Base-by-base conservation (phyloP, 768 basidiomycete genomes). In the Phlebiopsis flavidoalba region DNA sequence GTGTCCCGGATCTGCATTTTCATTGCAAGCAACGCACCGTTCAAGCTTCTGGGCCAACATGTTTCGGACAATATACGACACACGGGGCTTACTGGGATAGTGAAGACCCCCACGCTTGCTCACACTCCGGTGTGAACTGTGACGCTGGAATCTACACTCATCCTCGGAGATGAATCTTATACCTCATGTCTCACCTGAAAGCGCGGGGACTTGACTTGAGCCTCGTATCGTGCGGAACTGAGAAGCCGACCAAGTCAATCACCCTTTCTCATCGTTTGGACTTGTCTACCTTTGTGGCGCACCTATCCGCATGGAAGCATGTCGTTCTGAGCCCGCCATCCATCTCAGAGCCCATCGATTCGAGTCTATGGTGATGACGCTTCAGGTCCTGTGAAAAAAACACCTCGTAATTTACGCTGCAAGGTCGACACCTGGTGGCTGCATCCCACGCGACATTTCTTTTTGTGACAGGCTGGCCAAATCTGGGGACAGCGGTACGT, bases 91-190 rank as follows among this genome's bases (percentile, higher is more conserved):
- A n/a, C n/a, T n/a, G n/a, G n/a, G 54, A 19, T 36, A 37, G 7
- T 8, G 54, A 45, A 5, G 54, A 55, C 12, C 54, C n/a, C 43
- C 54, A 55, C n/a, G 54, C 54, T 45, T 40, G 36, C 26, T 55
- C 36, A 26, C 43, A 55, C 43, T 37, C n/a, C 54, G 54, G 14
- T 43, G 36, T 45, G 54, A 45, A n/a, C n/a, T 37, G 54, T 55
- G 37, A 55, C 35, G 22, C n/a, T 55, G 21, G 19, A 49, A 40
- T 55, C 43, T 19, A 55, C 36, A n/a, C 26, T 31, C 26, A 45
- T 21, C 17, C n/a, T 55, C 54, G 54, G 54, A 55, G 54, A 55
- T 55, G 54, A 45, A 22, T 36, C 21, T n/a, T n/a, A n/a, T 55
- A 45, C 36, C 37, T 43, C 36, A 49, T n/a, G n/a, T 49, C 48